Evolutionary conservation across 352 stramenopile genomes (phyloP).

Genomic region (Phytophthora pistaciae): DNA sequence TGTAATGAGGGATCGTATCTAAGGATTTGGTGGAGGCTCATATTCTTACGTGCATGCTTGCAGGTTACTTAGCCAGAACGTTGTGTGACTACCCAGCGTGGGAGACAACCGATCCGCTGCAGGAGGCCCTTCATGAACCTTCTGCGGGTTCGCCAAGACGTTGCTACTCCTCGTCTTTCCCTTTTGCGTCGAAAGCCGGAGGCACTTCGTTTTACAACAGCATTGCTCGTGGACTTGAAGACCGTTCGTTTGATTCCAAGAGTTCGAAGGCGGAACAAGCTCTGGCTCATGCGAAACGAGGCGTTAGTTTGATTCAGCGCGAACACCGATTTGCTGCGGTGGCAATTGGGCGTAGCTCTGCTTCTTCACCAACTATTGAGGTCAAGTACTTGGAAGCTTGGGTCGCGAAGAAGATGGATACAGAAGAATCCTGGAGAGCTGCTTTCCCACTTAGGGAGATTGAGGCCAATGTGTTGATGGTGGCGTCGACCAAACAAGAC

Average conservation of each 20-base stretch:
- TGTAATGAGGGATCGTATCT: not conserved
- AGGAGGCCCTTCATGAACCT: constrained; percentile 12
- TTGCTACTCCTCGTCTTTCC: constrained; percentile 54
- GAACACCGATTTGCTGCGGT: constrained; percentile 16
- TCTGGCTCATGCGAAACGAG: not conserved
- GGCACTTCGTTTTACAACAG: constrained; percentile 20
- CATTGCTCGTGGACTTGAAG: not conserved
- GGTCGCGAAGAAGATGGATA: constrained; percentile 3
- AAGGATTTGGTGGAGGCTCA: not conserved
- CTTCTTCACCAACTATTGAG: constrained; percentile 17
- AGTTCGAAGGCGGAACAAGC: constrained; percentile 16
- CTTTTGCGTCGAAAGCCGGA: constrained; percentile 16
- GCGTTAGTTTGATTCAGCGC: not conserved
- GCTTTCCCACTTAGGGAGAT: constrained; percentile 10
- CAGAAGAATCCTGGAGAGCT: constrained; percentile 10
- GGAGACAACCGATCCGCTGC: constrained; percentile 26
- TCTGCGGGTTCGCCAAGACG: constrained; percentile 2
- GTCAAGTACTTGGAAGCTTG: constrained; percentile 32
- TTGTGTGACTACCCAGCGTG: constrained; percentile 43
- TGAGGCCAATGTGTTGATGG: constrained; percentile 15
- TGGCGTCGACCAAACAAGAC: constrained; percentile 22
- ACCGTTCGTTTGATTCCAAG: not conserved
- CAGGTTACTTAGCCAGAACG: constrained; percentile 57
- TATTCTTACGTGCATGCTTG: not conserved
- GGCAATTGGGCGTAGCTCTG: constrained; percentile 16